These are phyloP conservation scores for Clitopilus hobsonii DNA, from an alignment of 768 basidiomycete genomes.

Conservation along the genomic window DNA sequence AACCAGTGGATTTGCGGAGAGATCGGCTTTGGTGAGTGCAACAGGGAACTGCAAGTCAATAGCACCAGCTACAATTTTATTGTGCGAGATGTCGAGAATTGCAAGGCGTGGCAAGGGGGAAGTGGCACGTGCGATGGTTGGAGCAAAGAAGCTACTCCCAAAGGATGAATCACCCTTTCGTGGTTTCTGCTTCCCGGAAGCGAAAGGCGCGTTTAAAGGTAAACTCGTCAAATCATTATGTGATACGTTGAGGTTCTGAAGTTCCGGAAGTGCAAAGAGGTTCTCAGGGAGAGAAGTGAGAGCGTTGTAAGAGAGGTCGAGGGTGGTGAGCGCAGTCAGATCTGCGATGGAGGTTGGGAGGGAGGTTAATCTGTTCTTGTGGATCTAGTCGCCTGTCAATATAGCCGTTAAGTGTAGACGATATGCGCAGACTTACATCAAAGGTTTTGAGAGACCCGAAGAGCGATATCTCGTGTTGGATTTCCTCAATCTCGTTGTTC, in stretches of 20 bases:
- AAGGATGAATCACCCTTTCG: conserved; percentile 27
- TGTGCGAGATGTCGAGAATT: conserved; percentile 62
- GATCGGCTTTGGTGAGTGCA: conserved; percentile 50
- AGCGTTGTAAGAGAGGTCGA: conserved; percentile 74
- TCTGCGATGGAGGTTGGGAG: conserved; percentile 68
- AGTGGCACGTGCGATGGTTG: conserved; percentile 56
- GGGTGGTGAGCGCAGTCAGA: conserved; percentile 55
- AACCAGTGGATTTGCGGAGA: conserved; percentile 67
- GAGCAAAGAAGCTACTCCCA: conserved; percentile 55
- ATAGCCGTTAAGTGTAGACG: background rate
- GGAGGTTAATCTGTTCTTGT: conserved; percentile 61
- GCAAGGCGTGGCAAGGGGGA: conserved; percentile 62
- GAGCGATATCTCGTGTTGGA: conserved; percentile 79
- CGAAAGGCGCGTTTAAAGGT: conserved; percentile 61
- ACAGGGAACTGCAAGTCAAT: conserved; percentile 56
- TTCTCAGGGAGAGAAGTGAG: conserved; percentile 58
- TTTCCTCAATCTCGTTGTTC: conserved; percentile 74
- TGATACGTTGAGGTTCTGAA: conserved; percentile 64
- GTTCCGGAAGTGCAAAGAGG: conserved; percentile 63
- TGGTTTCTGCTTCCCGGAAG: conserved; percentile 16
- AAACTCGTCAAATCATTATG: conserved; percentile 61
- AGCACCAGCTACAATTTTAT: conserved; percentile 49
- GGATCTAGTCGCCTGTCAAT: conserved; percentile 42
- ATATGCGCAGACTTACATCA: conserved; percentile 51
- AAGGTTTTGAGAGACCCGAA: conserved; percentile 79